Conservation (phyloP, 1,284 basidiomycete species). For the Cryptococcus floricola region DNA sequence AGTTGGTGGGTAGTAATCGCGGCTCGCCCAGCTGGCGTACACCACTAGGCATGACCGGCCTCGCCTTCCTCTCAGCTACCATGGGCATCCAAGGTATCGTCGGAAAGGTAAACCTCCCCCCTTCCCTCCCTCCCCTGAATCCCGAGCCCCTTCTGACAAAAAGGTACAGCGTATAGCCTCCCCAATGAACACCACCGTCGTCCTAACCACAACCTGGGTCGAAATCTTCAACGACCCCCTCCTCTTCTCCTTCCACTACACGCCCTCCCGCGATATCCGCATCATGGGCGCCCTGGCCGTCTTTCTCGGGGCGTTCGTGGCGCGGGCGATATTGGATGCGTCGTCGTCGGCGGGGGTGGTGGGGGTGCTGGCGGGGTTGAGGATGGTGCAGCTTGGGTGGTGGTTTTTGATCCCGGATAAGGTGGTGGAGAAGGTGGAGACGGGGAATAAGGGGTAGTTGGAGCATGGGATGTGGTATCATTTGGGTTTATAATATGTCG, state of each 20-base stretch:
- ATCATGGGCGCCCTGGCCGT: conserved; percentile 62
- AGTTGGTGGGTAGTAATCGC: conserved; percentile 40
- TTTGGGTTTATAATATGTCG: too few species aligned
- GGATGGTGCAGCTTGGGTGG: conserved; percentile 60
- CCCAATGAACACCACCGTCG: conserved; percentile 59
- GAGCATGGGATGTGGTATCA: too few species aligned
- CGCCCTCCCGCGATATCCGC: conserved; percentile 68
- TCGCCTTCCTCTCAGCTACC: conserved; percentile 73
- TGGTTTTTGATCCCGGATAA: conserved; percentile 63
- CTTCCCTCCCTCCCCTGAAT: background rate
- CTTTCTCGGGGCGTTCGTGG: conserved; percentile 71
- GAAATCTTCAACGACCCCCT: conserved; percentile 75
- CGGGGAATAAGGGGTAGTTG: too few species aligned
- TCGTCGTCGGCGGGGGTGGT: conserved; percentile 58
- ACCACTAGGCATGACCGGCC: conserved; percentile 60
- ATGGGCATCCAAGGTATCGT: conserved; percentile 74
- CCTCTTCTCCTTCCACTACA: conserved; percentile 56
- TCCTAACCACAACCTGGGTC: conserved; percentile 78
- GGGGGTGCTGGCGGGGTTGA: conserved; percentile 64
- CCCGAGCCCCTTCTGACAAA: too few species aligned
- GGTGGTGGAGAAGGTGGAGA: conserved; percentile 13
- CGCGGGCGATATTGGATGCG: conserved; percentile 55
- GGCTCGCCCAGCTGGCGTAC: conserved; percentile 67
- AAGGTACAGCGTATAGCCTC: conserved; percentile 57
- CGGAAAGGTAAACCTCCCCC: conserved; percentile 55